Conservation (phyloP, 2,329 filamentous ascomycete genomes). For the Alternaria sp. region DNA sequence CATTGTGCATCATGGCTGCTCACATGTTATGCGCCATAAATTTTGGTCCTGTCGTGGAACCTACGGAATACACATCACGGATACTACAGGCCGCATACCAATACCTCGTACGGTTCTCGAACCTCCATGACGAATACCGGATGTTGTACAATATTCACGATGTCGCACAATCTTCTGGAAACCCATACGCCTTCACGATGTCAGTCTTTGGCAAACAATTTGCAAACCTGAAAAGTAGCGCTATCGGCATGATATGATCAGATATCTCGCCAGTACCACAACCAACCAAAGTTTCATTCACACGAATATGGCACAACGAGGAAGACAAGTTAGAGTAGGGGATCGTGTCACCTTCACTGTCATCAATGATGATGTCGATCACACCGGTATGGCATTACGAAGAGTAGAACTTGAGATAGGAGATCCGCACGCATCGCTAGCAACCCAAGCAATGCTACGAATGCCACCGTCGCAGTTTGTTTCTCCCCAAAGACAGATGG, state of each 20-base stretch:
- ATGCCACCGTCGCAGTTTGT: too few species aligned
- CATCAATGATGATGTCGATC: background rate
- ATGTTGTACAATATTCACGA: background rate
- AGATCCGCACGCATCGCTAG: background rate
- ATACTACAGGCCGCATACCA: background rate
- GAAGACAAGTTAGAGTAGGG: background rate
- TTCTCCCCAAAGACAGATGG: background rate
- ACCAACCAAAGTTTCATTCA: background rate
- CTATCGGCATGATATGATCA: background rate
- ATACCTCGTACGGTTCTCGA: background rate
- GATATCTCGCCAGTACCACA: background rate
- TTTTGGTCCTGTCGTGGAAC: background rate
- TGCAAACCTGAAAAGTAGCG: background rate
- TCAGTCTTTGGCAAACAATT: slow-evolving; percentile 1
- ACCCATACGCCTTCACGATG: slow-evolving; percentile 3
- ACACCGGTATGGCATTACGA: background rate
- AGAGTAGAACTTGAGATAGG: background rate
- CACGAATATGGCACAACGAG: background rate
- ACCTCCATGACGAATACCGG: background rate
- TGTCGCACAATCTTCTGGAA: background rate
- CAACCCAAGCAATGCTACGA: too few species aligned
- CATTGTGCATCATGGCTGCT: background rate
- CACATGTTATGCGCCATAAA: background rate
- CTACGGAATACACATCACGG: background rate
- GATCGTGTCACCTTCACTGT: background rate